phyloP scores from a whole-genome alignment of 2,329 filamentous ascomycete genomes.

The Colletotrichum phormii region DNA sequence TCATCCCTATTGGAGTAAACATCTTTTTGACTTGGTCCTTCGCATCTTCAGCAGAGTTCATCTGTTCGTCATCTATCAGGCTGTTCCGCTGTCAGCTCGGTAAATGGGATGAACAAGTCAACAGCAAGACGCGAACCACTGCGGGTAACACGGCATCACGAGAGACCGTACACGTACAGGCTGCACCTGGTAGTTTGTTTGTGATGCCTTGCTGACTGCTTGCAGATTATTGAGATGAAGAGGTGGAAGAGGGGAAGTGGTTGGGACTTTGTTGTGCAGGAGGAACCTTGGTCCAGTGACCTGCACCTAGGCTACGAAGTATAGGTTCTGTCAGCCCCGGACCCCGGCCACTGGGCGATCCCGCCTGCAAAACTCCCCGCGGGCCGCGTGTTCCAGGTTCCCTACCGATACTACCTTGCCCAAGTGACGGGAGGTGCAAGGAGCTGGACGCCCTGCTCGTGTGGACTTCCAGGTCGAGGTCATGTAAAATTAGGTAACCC shows the following conservation, averaged over 20 bases:
- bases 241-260: too few species aligned
- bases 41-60: background rate
- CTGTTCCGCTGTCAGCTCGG: background rate
- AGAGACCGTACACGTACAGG: background rate
- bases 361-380: conserved; percentile 7
- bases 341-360: conserved; percentile 5
- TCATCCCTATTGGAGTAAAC: background rate
- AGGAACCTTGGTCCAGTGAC: background rate
- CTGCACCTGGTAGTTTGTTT: background rate
- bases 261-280: background rate
- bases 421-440: too few species aligned
- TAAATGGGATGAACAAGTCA: conserved; percentile 18
- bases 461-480: background rate
- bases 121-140: conserved; percentile 1
- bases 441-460: too few species aligned
- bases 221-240: background rate
- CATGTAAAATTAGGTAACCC: background rate
- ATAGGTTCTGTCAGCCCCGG: background rate
- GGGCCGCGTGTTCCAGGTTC: conserved; percentile 20
- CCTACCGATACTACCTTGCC: too few species aligned
- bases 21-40: background rate
- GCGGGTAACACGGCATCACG: conserved; percentile 10
- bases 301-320: background rate
- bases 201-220: background rate
- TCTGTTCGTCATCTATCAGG: background rate